Conservation (phyloP, 2,329 filamentous ascomycete species). For the Fusarium sp. region DNA sequence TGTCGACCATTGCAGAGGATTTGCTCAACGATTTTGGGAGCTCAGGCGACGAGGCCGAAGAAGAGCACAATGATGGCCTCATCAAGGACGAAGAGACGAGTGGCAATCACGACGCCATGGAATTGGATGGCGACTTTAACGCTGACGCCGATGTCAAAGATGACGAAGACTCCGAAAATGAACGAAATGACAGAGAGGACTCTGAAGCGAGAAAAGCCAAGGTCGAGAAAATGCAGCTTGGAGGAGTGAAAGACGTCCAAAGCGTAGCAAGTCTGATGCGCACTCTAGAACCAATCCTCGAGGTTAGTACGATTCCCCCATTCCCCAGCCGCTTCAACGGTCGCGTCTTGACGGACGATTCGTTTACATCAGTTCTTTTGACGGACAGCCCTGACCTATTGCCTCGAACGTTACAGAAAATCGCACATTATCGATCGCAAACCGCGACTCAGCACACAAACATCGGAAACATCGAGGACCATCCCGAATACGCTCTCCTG, state of each 20-base stretch:
- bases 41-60: slow-evolving; percentile 81
- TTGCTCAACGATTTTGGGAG: slow-evolving; percentile 78
- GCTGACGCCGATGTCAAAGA: slow-evolving; percentile 64
- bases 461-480: slow-evolving; percentile 89
- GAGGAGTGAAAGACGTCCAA: slow-evolving; percentile 80
- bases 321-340: slow-evolving; percentile 40
- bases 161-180: slow-evolving; percentile 61
- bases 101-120: slow-evolving; percentile 67
- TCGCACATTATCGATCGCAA: slow-evolving; percentile 79
- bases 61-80: slow-evolving; percentile 66
- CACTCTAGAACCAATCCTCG: slow-evolving; percentile 81
- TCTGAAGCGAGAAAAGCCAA: slow-evolving; percentile 80
- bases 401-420: slow-evolving; percentile 75
- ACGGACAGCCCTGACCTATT: slow-evolving; percentile 77
- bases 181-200: slow-evolving; percentile 68
- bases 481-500: slow-evolving; percentile 89
- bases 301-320: slow-evolving; percentile 71
- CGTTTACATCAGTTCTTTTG: slow-evolving; percentile 73
- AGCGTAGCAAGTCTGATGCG: slow-evolving; percentile 86
- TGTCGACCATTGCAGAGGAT: slow-evolving; percentile 94
- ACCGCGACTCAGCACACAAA: slow-evolving; percentile 73
- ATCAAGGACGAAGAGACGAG: slow-evolving; percentile 59
- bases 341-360: slow-evolving; percentile 49
- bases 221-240: slow-evolving; percentile 85
- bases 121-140: slow-evolving; percentile 50